Base-by-base conservation (phyloP, 768 basidiomycete genomes). In the Pleurotus eryngii region DNA sequence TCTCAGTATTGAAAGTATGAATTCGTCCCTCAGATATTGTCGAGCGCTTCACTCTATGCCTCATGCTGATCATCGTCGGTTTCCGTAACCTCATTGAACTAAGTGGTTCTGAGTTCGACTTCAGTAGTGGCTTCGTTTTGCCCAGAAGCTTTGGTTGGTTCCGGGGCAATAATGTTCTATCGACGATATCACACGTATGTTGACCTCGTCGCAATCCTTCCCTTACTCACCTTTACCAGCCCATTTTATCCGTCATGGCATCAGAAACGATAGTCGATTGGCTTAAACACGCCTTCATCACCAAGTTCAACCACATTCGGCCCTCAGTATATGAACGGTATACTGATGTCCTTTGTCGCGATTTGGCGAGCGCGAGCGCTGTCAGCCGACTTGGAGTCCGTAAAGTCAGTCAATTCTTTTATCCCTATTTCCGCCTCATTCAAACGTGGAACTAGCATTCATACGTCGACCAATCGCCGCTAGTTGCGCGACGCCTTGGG, bases 241-340 rank as follows among this genome's bases (percentile, higher is more conserved):
- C 97, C 18, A 94, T 96, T 1, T 62, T 98, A 49, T 90, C 91
- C 2, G 97, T 99, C 3, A 79, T 98, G 70, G 66, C 86, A 3
- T 96, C 94, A 2, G 97, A 99, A 70, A 90, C 92, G 81, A 70
- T 90, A 11, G 97, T 99, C 9, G 97, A 99, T 69, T 99, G 96
- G 96, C 79, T 98, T 50, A 99, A 99, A 70, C 97, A 99, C 66
- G 96, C 95, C 8, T 99, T 98, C 74, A 98, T 99, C 65, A 96
- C 95, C 50, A 99, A 99, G 71, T 98, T 98, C 77, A 99, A 99
- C 64, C 96, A 98, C 65, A 95, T 99, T 47, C 86, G 95, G 0
- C 93, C 95, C 0, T 90, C 89, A 0, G 93, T 98, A 2, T 99
- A 98, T 63, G 94, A 94, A 61, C 83, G 96, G 14, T 99, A 93